Evolutionary conservation across 805 yeast species (phyloP), one percentile per base, ranked within the genome.

Genomic region (Yarrowia divulgata): DNA sequence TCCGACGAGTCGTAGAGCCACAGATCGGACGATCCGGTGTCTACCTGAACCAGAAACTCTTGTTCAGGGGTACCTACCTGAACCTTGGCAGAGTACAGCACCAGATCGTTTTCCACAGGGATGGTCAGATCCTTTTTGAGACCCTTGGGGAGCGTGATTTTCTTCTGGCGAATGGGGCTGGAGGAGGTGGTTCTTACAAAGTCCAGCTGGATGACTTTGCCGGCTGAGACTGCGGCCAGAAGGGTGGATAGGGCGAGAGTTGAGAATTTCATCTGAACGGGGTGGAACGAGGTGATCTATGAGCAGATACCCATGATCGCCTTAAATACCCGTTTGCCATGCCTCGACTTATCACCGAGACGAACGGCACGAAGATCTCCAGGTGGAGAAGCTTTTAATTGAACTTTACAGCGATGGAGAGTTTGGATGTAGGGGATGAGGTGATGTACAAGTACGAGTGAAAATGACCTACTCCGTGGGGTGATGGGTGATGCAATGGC

Each of bases 11-110:
- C 69, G 37, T 70, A 79, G 34, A 87, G 84, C 90, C 90, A 88
- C 52, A 88, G 76, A 75, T 89, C 93, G 0, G 90, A 83, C 0
- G 91, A 88, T 0, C 93, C 93, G 1, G 92, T 89, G 74, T 89
- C 93, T 14, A 89, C 74, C 50, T 87, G 76, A 8, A 88, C 85
- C 5, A 79, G 80, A 4, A 89, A 79, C 10, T 80, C 75, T 73
- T 88, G 89, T 0, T 80, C 74, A 1, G 87, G 84, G 0, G 91
- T 84, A 3, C 95, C 94, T 10, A 90, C 52, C 52, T 60, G 39
- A 43, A 60, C 18, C 18, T 60, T 60, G 13, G 66, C 66, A 7
- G 66, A 43, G 42, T 60, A 60, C n/a, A 60, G 34, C 8, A 43
- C 50, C 16, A 60, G 35, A 9, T 60, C 66, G 18, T 60, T 60